phyloP scores from a whole-genome alignment of 2,329 filamentous ascomycete species.

The Lasiodiplodia sp. region DNA sequence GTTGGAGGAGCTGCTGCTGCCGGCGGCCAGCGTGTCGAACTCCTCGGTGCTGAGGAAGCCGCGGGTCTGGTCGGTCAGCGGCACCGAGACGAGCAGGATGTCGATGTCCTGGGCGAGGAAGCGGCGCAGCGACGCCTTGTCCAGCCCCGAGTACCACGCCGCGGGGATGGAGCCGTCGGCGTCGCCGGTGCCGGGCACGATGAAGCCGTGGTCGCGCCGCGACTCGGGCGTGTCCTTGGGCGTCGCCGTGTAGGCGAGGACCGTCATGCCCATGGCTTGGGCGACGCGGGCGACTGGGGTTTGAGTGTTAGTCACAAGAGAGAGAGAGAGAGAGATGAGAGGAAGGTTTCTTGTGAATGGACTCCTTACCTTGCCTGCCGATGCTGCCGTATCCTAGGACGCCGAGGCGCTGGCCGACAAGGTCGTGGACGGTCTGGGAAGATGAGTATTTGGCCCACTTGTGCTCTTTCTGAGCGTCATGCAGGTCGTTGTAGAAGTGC shows the following conservation, averaged over 20 bases:
- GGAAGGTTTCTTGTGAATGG: neutral
- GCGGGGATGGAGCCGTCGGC: slow-evolving; percentile 61
- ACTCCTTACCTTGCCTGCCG: slow-evolving; percentile 58
- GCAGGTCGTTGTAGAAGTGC: slow-evolving; percentile 62
- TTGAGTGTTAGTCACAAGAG: slow-evolving; percentile 33
- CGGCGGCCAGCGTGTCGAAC: slow-evolving; percentile 61
- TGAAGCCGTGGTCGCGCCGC: slow-evolving; percentile 69
- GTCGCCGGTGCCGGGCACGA: slow-evolving; percentile 72
- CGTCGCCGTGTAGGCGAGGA: slow-evolving; percentile 77
- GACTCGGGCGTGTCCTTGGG: slow-evolving; percentile 72
- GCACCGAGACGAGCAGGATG: slow-evolving; percentile 64
- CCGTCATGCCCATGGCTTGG: slow-evolving; percentile 71
- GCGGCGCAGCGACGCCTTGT: slow-evolving; percentile 58
- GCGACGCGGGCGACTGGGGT: slow-evolving; percentile 60
- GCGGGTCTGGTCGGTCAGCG: slow-evolving; percentile 63
- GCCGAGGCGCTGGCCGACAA: slow-evolving; percentile 65
- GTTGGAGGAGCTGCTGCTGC: slow-evolving; percentile 27
- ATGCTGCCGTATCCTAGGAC: slow-evolving; percentile 70
- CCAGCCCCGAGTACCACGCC: slow-evolving; percentile 65
- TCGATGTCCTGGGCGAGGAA: slow-evolving; percentile 65
- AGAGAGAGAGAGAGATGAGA: neutral
- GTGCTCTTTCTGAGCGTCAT: slow-evolving; percentile 65
- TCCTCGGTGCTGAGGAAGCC: slow-evolving; percentile 63
- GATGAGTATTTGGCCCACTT: slow-evolving; percentile 54
- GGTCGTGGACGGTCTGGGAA: slow-evolving; percentile 56